phyloP scores from a whole-genome alignment of 2,329 filamentous ascomycete species.

The Raffaelea ambrosiae region DNA sequence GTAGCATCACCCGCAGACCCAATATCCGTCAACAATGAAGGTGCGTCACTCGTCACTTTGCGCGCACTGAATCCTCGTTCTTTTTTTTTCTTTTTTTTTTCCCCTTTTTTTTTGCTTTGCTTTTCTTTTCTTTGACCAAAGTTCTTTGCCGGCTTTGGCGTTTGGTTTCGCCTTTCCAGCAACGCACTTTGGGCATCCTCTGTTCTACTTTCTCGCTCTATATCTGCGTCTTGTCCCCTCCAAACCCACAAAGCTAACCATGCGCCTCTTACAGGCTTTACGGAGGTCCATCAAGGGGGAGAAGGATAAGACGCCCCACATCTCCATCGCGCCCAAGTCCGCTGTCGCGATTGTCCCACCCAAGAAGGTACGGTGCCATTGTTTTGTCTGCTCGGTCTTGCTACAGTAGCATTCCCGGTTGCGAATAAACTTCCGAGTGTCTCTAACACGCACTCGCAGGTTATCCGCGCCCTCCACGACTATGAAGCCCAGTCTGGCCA shows the following conservation, averaged over 20 bases:
- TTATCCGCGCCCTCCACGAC: constrained; percentile 94
- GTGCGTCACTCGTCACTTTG: too few species aligned
- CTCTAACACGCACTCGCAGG: constrained; percentile 41
- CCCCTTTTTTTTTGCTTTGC: not conserved
- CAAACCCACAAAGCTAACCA: constrained; percentile 27
- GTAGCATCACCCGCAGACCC: not conserved
- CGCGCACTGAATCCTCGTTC: too few species aligned
- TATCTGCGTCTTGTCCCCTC: not conserved
- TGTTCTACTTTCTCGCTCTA: too few species aligned
- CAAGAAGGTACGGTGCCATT: constrained; percentile 63
- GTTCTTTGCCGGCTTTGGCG: not conserved
- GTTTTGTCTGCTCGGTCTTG: not conserved
- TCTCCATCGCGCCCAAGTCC: constrained; percentile 75
- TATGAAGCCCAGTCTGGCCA: constrained; percentile 70
- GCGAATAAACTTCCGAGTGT: too few species aligned
- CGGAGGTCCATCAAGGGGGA: constrained; percentile 86
- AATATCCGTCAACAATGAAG: not conserved
- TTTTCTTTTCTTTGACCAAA: not conserved
- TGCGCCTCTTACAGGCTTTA: constrained; percentile 56
- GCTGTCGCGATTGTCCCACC: constrained; percentile 83
- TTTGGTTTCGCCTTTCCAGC: not conserved
- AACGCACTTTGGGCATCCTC: too few species aligned
- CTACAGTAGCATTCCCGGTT: not conserved
- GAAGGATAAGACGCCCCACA: constrained; percentile 65
- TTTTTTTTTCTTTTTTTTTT: not conserved